Conservation (phyloP, 805 yeast species). For the Suhomyces faveliae region DNA sequence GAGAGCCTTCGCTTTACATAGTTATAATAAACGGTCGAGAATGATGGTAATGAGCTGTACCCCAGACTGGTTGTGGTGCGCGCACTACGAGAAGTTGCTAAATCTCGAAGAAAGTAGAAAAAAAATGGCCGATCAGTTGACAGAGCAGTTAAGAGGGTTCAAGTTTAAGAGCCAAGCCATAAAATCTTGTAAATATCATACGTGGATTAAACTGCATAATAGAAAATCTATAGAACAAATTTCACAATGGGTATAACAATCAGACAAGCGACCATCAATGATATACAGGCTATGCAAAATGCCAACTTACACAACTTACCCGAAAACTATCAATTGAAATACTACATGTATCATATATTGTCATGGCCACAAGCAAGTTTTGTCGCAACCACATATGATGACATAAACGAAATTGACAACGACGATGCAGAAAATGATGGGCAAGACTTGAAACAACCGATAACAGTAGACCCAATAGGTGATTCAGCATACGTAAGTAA, state of each 20-base stretch:
- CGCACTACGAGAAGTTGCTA: not conserved
- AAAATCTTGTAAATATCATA: not conserved
- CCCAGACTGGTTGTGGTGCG: slow-evolving; percentile 1
- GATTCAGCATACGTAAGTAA: slow-evolving; percentile 63
- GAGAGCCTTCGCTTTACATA: slow-evolving; percentile 44
- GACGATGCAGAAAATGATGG: slow-evolving; percentile 25
- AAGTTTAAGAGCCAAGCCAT: not conserved
- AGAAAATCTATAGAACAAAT: not conserved
- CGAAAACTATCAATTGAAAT: slow-evolving; percentile 89
- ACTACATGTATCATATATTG: slow-evolving; percentile 87
- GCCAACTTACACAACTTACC: slow-evolving; percentile 90
- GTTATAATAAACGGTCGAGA: not conserved
- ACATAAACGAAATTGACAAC: slow-evolving; percentile 14
- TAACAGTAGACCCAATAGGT: slow-evolving; percentile 43
- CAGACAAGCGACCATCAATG: slow-evolving; percentile 81
- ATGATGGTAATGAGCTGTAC: not conserved
- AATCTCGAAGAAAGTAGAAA: not conserved
- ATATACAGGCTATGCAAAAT: slow-evolving; percentile 93
- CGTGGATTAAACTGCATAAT: not conserved
- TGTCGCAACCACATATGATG: slow-evolving; percentile 82
- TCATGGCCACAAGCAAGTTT: slow-evolving; percentile 98
- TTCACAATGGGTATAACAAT: slow-evolving; percentile 76
- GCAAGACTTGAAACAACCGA: slow-evolving; percentile 15
- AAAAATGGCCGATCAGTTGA: not conserved
- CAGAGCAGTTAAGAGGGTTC: not conserved